These are phyloP conservation scores for Schizopora paradoxa DNA, from an alignment of 1,284 basidiomycete species.

Conservation along the genomic window DNA sequence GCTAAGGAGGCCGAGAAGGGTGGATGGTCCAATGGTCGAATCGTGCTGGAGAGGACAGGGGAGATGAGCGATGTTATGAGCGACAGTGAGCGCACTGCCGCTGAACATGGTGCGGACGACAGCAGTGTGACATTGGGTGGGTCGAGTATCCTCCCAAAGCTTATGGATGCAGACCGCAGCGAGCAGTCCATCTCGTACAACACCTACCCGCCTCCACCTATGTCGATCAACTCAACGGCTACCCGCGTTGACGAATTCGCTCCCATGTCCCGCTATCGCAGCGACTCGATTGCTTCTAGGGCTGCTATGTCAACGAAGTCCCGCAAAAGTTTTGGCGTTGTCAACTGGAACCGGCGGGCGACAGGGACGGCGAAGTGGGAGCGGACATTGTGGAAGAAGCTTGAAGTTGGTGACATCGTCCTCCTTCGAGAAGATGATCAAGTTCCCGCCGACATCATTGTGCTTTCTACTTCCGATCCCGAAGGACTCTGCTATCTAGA, in stretches of 20 bases:
- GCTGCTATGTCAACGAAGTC: conserved; percentile 51
- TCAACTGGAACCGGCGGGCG: conserved; percentile 70
- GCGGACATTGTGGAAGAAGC: conserved; percentile 96
- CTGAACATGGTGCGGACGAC: conserved; percentile 28
- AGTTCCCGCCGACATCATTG: conserved; percentile 91
- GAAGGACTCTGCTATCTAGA: conserved; percentile 87
- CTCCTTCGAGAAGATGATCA: conserved; percentile 90
- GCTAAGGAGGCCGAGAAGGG: conserved; percentile 76
- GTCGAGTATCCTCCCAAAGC: conserved; percentile 35
- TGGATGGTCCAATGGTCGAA: conserved; percentile 40
- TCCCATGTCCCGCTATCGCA: conserved; percentile 2
- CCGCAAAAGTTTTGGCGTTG: conserved; percentile 55
- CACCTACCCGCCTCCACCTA: conserved; percentile 31
- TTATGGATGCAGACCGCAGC: conserved; percentile 59
- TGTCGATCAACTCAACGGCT: not conserved
- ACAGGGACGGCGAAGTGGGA: conserved; percentile 85
- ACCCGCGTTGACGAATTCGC: conserved; percentile 2
- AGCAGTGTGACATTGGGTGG: conserved; percentile 38
- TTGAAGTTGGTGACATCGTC: conserved; percentile 96
- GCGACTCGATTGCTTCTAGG: conserved; percentile 20
- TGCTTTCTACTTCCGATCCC: conserved; percentile 81
- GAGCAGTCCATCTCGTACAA: conserved; percentile 64
- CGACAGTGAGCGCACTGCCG: conserved; percentile 30
- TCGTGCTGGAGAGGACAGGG: conserved; percentile 54
- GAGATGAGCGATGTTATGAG: conserved; percentile 19